Evolutionary conservation across 2,329 filamentous ascomycete species (phyloP).

Genomic region (Tolypocladium ovalisporum): DNA sequence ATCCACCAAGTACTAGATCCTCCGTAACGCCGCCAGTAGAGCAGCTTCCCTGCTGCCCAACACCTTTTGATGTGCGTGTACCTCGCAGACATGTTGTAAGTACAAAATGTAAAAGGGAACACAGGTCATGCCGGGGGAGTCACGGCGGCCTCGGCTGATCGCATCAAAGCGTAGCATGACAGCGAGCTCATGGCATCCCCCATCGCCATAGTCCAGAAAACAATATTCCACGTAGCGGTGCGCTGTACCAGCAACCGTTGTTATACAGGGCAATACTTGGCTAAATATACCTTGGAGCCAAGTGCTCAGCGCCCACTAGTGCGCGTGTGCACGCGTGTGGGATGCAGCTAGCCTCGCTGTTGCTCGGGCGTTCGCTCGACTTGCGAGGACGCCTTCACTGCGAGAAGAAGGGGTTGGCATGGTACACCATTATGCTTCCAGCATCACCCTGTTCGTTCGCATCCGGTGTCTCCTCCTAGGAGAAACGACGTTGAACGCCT

Average conservation of each 20-base stretch:
- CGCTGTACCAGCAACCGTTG: not conserved
- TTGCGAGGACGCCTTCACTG: not conserved
- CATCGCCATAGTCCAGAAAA: not conserved
- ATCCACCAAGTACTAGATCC: conserved; percentile 10
- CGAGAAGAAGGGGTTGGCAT: conserved; percentile 10
- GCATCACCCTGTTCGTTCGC: not conserved
- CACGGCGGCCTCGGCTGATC: not conserved
- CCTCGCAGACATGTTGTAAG: conserved; percentile 26
- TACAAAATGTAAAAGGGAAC: conserved; percentile 18
- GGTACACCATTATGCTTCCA: not conserved
- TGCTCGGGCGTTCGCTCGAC: not conserved
- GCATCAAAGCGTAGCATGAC: not conserved
- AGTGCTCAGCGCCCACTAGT: not conserved
- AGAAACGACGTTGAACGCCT: conserved; percentile 44
- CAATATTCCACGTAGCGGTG: not conserved
- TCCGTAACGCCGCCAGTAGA: conserved; percentile 16
- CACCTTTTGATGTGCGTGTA: conserved; percentile 37
- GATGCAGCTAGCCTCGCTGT: not conserved
- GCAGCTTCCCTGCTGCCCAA: conserved; percentile 20
- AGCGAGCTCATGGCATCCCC: not conserved
- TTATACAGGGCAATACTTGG: not conserved
- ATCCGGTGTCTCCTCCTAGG: conserved; percentile 27
- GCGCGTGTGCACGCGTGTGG: not conserved
- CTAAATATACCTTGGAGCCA: not conserved
- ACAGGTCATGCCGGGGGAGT: not conserved